Conservation (phyloP, 495 filamentous ascomycete species). For the Aspergillus ellipticus region DNA sequence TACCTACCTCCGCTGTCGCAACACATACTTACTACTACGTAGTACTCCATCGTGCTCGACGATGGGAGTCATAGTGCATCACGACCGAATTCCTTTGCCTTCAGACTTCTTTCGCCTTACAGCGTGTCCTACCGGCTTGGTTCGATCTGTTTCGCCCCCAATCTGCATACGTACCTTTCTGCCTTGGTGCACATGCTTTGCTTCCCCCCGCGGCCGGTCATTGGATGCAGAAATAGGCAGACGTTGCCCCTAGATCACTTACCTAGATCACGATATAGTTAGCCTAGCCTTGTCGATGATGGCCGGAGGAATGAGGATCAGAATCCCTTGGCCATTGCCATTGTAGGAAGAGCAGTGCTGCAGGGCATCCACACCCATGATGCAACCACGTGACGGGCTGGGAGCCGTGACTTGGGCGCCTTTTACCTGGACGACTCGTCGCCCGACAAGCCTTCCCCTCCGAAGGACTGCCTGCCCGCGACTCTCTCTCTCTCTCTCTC, state of each 20-base stretch:
- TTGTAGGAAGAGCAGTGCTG: slow-evolving; percentile 11
- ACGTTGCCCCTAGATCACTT: neutral
- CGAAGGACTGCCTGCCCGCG: slow-evolving; percentile 1
- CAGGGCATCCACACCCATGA: slow-evolving; percentile 34
- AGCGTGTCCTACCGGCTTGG: neutral
- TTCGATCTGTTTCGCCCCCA: neutral
- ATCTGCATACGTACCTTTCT: neutral
- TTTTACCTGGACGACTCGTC: slow-evolving; percentile 14
- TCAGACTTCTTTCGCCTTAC: neutral
- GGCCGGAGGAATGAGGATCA: neutral
- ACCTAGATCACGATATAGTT: neutral
- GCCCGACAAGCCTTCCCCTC: slow-evolving; percentile 19
- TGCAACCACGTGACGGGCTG: slow-evolving; percentile 42
- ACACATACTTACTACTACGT: too few species aligned
- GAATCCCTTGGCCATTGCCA: neutral
- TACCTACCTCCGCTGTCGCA: too few species aligned
- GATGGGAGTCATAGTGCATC: neutral
- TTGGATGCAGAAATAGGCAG: neutral
- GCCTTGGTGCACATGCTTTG: neutral
- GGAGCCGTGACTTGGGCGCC: slow-evolving; percentile 19
- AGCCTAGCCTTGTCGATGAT: neutral
- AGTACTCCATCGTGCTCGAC: neutral
- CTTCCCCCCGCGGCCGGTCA: neutral
- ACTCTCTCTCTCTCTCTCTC: slow-evolving; percentile 7
- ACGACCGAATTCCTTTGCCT: slow-evolving; percentile 4